A percentile compares a stretch with the other conserved stretches of the same genome.
phyloP scores from a whole-genome alignment of 163 green algal species.

The Chloromonas sp. region DNA sequence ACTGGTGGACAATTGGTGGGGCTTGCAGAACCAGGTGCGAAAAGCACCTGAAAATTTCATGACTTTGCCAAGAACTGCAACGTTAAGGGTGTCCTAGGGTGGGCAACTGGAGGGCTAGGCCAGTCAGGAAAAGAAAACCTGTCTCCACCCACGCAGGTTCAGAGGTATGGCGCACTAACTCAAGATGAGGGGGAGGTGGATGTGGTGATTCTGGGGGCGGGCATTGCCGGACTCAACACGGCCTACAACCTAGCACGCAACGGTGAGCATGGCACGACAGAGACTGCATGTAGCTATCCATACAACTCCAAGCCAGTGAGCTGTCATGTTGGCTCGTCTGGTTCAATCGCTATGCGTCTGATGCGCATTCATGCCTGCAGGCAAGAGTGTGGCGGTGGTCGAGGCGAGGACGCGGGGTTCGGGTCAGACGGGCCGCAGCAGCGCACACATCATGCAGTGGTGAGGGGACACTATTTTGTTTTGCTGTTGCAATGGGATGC shows the following conservation, averaged over 20 bases:
- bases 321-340: no score
- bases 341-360: no score
- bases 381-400: slow-evolving; percentile 38
- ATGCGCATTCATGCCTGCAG: slow-evolving; percentile 4
- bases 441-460: slow-evolving; percentile 43
- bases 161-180: slow-evolving; percentile 23
- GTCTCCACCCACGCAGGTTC: slow-evolving; percentile 2
- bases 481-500: neutral
- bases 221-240: slow-evolving; percentile 33
- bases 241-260: slow-evolving; percentile 32
- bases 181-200: slow-evolving; percentile 17
- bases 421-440: slow-evolving; percentile 36
- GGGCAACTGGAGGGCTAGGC: neutral
- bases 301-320: no score
- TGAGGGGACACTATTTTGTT: neutral
- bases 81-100: neutral
- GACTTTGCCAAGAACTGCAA: neutral
- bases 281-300: neutral
- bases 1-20: neutral
- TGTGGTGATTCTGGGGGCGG: slow-evolving; percentile 40
- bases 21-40: neutral
- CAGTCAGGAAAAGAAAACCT: neutral
- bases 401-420: slow-evolving; percentile 26
- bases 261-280: slow-evolving; percentile 10
- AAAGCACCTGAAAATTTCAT: neutral